These are phyloP conservation scores for Umbelopsis ramanniana DNA, from an alignment of 192 early-diverging fungal species.

Conservation along the genomic window DNA sequence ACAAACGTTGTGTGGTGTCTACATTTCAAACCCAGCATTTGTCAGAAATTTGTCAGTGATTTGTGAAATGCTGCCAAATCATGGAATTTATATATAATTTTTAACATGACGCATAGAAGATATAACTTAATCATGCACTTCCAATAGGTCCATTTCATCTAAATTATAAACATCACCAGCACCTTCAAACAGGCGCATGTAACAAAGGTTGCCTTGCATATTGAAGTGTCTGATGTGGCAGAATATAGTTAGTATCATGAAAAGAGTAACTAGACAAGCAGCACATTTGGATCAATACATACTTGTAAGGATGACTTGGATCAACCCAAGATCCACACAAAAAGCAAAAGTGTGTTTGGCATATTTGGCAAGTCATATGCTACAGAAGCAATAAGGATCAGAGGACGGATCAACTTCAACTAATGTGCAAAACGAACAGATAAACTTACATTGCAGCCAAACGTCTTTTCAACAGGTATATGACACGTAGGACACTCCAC, in stretches of 20 bases:
- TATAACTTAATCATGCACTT: background rate
- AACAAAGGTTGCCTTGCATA: conserved; percentile 17
- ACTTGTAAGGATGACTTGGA: conserved; percentile 3
- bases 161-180: background rate
- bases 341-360: conserved; percentile 43
- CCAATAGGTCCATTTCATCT: background rate
- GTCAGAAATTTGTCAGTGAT: conserved; percentile 9
- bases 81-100: background rate
- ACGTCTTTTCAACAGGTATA: conserved; percentile 31
- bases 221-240: conserved; percentile 25
- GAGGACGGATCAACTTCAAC: too few relatives aligned
- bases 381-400: background rate
- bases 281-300: background rate
- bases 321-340: conserved; percentile 33
- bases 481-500: conserved; percentile 35
- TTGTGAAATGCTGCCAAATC: background rate
- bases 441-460: conserved; percentile 34
- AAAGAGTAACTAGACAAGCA: too few relatives aligned
- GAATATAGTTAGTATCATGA: background rate
- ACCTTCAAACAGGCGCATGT: conserved; percentile 37
- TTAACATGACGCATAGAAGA: background rate
- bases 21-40: background rate
- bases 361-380: conserved; percentile 41
- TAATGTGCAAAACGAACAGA: too few relatives aligned
- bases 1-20: background rate